Conservation (phyloP, 2,329 filamentous ascomycete species). For the Exophiala alcalophila region DNA sequence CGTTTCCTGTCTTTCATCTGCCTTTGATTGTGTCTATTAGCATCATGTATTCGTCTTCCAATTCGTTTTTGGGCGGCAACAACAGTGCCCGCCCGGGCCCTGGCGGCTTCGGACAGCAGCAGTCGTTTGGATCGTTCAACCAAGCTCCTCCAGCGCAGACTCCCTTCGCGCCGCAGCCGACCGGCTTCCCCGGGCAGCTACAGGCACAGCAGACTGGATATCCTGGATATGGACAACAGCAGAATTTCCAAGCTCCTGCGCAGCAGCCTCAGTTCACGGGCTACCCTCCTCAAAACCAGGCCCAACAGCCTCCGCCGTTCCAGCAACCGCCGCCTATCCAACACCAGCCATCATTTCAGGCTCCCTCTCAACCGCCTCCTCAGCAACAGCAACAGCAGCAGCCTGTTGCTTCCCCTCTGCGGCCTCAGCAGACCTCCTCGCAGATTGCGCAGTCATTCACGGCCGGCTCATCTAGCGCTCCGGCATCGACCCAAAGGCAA, state of each 20-base stretch:
- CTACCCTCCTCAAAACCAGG: slow-evolving; percentile 46
- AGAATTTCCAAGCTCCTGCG: slow-evolving; percentile 44
- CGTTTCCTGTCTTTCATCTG: slow-evolving; percentile 29
- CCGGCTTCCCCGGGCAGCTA: slow-evolving; percentile 53
- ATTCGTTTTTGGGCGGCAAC: slow-evolving; percentile 76
- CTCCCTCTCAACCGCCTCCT: slow-evolving; percentile 53
- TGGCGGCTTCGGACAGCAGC: slow-evolving; percentile 55
- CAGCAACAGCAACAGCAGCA: slow-evolving; percentile 34
- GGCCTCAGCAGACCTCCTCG: slow-evolving; percentile 59
- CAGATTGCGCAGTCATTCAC: slow-evolving; percentile 65
- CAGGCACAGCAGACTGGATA: slow-evolving; percentile 70
- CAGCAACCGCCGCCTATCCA: slow-evolving; percentile 61
- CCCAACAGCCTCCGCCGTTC: slow-evolving; percentile 57
- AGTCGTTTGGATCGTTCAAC: slow-evolving; percentile 51
- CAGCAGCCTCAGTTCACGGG: slow-evolving; percentile 62
- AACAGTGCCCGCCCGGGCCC: slow-evolving; percentile 71
- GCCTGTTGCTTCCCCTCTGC: slow-evolving; percentile 49
- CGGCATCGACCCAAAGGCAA: slow-evolving; percentile 63
- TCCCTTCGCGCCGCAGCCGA: slow-evolving; percentile 54
- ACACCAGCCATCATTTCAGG: slow-evolving; percentile 50
- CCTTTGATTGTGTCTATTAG: slow-evolving; percentile 30
- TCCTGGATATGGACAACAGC: slow-evolving; percentile 48
- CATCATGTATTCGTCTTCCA: slow-evolving; percentile 85
- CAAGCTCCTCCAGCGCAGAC: slow-evolving; percentile 58
- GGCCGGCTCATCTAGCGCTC: slow-evolving; percentile 46